phyloP scores from a whole-genome alignment of 352 stramenopile species.

The Globisporangium recalcitrans region DNA sequence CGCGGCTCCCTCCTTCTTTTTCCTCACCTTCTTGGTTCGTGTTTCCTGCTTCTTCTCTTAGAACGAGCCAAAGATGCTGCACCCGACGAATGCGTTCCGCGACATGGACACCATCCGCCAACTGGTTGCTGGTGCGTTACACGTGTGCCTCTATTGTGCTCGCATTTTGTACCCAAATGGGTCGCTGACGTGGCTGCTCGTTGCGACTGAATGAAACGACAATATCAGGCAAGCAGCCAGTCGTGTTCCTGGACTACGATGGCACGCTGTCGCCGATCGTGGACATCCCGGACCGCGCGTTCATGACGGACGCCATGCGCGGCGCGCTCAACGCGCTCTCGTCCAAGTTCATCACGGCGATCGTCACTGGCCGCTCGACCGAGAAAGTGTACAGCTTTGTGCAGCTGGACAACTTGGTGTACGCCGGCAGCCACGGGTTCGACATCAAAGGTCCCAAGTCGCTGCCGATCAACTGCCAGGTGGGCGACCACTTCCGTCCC shows the following conservation, averaged over 20 bases:
- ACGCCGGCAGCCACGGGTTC: not conserved
- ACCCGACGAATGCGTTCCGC: not conserved
- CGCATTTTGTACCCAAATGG: not conserved
- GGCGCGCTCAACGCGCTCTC: not conserved
- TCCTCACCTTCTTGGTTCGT: not conserved
- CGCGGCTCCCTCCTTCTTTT: not conserved
- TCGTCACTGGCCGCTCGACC: not conserved
- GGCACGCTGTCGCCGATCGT: not conserved
- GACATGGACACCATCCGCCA: not conserved
- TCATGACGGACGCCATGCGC: not conserved
- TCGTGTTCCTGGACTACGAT: not conserved
- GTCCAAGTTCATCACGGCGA: not conserved
- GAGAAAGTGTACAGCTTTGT: not conserved
- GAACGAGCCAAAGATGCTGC: not conserved
- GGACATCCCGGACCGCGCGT: not conserved
- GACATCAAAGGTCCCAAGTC: not conserved
- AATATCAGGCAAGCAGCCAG: not conserved
- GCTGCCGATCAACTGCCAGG: conserved; percentile 46
- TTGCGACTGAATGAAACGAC: not conserved
- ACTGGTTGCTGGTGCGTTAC: not conserved
- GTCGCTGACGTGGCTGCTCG: not conserved
- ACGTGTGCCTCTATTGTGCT: not conserved
- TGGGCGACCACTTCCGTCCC: conserved; percentile 47
- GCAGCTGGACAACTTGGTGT: not conserved
- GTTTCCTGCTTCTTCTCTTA: not conserved